Evolutionary conservation across 306 rosid species (phyloP).

Genomic region (Rubus idaeus): DNA sequence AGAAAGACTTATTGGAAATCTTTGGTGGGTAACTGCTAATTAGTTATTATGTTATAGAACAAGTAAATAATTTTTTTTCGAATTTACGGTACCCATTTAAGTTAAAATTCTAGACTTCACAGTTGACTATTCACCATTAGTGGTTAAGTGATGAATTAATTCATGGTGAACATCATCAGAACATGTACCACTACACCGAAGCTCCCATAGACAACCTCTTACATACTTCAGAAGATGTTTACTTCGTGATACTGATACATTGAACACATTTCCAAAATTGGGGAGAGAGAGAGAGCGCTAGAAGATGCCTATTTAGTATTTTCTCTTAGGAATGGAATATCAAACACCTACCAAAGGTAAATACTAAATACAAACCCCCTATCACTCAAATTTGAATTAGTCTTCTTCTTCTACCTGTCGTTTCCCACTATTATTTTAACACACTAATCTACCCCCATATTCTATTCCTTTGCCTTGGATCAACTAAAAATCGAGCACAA

Average conservation of each 20-base stretch:
- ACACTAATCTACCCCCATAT: conserved; percentile 32
- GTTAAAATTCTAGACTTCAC: no score
- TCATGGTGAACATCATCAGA: background rate
- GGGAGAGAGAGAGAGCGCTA: no score
- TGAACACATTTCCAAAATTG: conserved; percentile 2
- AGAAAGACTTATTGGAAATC: no score
- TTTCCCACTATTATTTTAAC: conserved; percentile 27
- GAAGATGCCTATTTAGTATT: background rate
- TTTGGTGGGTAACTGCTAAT: no score
- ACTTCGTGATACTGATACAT: conserved; percentile 17
- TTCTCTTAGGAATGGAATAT: background rate
- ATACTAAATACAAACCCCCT: conserved; percentile 26
- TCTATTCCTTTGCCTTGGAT: conserved; percentile 52
- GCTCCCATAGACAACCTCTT: background rate
- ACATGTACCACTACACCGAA: no score
- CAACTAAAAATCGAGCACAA: conserved; percentile 1
- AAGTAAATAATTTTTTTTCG: no score
- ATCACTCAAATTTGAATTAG: conserved; percentile 34
- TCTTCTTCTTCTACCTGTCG: conserved; percentile 32
- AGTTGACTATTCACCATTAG: no score
- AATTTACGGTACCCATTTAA: no score
- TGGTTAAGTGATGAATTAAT: no score
- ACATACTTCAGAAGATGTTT: background rate
- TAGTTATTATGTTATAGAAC: no score
- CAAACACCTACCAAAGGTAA: background rate